Evolutionary conservation across 331 rosid genomes (phyloP), one percentile per base, ranked within the genome.

Genomic region (Rhamnella rubrinervis): DNA sequence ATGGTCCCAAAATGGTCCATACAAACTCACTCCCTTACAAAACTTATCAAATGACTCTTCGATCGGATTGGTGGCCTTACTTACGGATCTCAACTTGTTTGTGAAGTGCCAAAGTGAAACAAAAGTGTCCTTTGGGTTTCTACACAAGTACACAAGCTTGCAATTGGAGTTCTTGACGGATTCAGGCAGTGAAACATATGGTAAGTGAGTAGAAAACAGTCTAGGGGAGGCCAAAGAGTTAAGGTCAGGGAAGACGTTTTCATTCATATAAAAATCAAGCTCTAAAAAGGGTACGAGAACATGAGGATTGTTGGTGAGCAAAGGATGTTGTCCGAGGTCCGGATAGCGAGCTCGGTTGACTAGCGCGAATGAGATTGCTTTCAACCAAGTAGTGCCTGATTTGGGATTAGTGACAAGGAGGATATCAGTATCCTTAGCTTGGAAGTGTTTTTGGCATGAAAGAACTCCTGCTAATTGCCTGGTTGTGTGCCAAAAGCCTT

Each of bases 1-100:
- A 53, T 86, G 86, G 15, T 81, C 83, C 91, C 86, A 83, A 35
- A 76, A 68, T 3, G 86, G 88, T 9, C 88, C 86, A 38, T 14
- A 65, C 39, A 39, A 0, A 15, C 46, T 61, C 65, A 80, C 70
- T 44, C 86, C 88, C 4, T 14, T 17, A 28, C 86, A 86, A 10
- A 81, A 86, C 65, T 38, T 76, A 3, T 78, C 78, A 11, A 80
- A 75, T 1, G 59, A 20, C 31, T 61, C 82, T 59, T 81, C 82
- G 8, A 86, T 59, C 8, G 83, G 40, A 37, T 25, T 68, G 57
- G 35, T 11, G 1, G 74, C 76, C 17, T 3, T 53, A 6, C 55
- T 10, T 3, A 38, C 26, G 12, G 41, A 70, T 28, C 44, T 71
- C 61, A 75, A 7, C 55, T 13, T 18, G 71, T 82, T 83, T 3